phyloP scores from a whole-genome alignment of 441 rosid genomes.

The Pelargonium australe region DNA sequence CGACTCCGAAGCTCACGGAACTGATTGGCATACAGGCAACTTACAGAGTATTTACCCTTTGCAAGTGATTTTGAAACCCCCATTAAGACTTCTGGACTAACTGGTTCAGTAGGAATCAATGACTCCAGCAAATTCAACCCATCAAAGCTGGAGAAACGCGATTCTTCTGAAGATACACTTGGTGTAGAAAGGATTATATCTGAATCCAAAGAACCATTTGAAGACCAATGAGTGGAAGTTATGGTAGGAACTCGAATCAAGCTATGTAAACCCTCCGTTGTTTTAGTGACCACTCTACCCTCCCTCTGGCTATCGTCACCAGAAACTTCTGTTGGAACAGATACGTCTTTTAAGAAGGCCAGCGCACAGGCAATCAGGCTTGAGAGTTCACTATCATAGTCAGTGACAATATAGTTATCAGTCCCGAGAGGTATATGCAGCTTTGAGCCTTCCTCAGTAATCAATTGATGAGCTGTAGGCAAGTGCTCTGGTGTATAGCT shows the following conservation, averaged over 20 bases:
- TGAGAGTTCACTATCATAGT: conserved; percentile 85
- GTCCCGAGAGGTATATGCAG: conserved; percentile 62
- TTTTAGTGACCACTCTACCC: conserved; percentile 19
- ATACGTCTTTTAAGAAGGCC: conserved; percentile 43
- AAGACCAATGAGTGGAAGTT: conserved; percentile 48
- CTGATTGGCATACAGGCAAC: conserved; percentile 63
- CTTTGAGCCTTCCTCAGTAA: conserved; percentile 73
- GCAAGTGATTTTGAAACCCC: conserved; percentile 57
- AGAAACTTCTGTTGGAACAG: conserved; percentile 26
- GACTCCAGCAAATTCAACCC: conserved; percentile 63
- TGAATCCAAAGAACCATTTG: conserved; percentile 50
- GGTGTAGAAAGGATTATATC: conserved; percentile 36
- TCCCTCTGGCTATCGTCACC: conserved; percentile 33
- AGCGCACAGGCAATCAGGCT: conserved; percentile 89
- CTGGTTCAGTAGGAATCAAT: conserved; percentile 43
- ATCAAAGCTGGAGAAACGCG: conserved; percentile 71
- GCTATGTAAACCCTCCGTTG: conserved; percentile 28
- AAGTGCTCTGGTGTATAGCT: conserved; percentile 36
- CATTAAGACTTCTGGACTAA: conserved; percentile 53
- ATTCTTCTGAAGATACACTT: conserved; percentile 42
- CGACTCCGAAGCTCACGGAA: conserved; percentile 65
- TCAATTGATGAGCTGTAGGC: conserved; percentile 41
- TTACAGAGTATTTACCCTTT: conserved; percentile 75
- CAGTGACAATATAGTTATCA: conserved; percentile 57
- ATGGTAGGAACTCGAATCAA: conserved; percentile 34